Evolutionary conservation across 148 eudicot species (phyloP).

Genomic region (Amaranthus hypochondriacus): DNA sequence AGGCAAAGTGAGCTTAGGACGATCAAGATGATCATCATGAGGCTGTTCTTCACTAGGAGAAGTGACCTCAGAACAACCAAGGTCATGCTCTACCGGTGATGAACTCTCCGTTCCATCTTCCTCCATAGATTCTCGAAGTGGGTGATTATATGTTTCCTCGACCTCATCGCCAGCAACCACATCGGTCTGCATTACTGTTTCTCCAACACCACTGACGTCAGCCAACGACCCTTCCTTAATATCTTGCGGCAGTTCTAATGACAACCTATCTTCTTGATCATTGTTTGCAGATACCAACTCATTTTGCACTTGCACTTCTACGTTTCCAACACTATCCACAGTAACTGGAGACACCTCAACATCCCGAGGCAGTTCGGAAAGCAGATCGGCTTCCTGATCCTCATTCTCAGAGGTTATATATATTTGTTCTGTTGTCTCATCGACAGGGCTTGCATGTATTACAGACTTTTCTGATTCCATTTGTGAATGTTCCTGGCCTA

Average conservation of each 20-base stretch:
- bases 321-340: background rate
- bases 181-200: background rate
- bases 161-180: background rate
- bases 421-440: background rate
- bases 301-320: background rate
- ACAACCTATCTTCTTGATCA: background rate
- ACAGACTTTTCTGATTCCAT: background rate
- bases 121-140: background rate
- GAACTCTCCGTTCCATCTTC: constrained; percentile 1
- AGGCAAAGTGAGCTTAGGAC: background rate
- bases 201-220: background rate
- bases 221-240: background rate
- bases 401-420: background rate
- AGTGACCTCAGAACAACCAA: background rate
- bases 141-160: constrained; percentile 1
- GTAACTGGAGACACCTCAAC: background rate
- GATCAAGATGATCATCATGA: background rate
- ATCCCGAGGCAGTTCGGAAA: constrained; percentile 12
- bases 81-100: constrained; percentile 2
- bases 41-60: background rate
- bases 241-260: constrained; percentile 7
- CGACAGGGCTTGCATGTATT: background rate
- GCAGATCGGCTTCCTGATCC: background rate
- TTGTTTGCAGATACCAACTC: background rate
- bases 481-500: background rate